phyloP scores from a whole-genome alignment of 805 yeast species.

The Metschnikowia peoriensis region DNA sequence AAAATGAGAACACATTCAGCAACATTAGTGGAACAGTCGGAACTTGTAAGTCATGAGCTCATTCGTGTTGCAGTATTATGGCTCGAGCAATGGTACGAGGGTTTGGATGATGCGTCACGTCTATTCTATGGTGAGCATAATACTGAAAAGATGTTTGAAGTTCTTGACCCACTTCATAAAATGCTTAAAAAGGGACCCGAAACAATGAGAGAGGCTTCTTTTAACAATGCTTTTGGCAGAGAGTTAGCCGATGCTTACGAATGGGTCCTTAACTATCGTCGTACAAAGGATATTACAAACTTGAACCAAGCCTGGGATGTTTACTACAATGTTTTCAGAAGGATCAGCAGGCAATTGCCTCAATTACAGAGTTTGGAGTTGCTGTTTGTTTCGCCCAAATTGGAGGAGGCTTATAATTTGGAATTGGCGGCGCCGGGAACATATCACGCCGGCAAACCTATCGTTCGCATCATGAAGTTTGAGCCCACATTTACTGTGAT shows the following conservation, averaged over 20 bases:
- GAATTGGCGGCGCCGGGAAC: constrained; percentile 95
- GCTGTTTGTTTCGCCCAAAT: constrained; percentile 90
- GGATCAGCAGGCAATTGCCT: constrained; percentile 85
- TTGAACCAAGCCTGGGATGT: constrained; percentile 98
- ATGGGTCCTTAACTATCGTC: constrained; percentile 84
- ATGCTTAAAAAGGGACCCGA: constrained; percentile 86
- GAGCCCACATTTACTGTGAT: constrained; percentile 85
- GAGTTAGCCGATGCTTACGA: constrained; percentile 91
- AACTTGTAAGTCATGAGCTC: constrained; percentile 87
- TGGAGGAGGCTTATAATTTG: constrained; percentile 72
- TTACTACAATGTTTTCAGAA: constrained; percentile 88
- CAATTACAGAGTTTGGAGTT: constrained; percentile 82
- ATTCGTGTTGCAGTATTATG: constrained; percentile 93
- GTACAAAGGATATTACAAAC: constrained; percentile 82
- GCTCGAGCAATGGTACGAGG: constrained; percentile 99
- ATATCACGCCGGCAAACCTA: constrained; percentile 78
- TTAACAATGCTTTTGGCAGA: constrained; percentile 89
- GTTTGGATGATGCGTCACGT: constrained; percentile 93
- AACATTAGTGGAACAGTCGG: constrained; percentile 84
- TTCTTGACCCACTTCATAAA: constrained; percentile 83
- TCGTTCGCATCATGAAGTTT: constrained; percentile 68
- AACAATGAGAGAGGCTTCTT: constrained; percentile 88
- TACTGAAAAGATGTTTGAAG: constrained; percentile 90
- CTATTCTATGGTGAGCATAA: constrained; percentile 92
- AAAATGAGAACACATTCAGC: constrained; percentile 90